Evolutionary conservation across 345 rosid species (phyloP), one percentile per base, ranked within the genome.

Genomic region (Brassica carinata): DNA sequence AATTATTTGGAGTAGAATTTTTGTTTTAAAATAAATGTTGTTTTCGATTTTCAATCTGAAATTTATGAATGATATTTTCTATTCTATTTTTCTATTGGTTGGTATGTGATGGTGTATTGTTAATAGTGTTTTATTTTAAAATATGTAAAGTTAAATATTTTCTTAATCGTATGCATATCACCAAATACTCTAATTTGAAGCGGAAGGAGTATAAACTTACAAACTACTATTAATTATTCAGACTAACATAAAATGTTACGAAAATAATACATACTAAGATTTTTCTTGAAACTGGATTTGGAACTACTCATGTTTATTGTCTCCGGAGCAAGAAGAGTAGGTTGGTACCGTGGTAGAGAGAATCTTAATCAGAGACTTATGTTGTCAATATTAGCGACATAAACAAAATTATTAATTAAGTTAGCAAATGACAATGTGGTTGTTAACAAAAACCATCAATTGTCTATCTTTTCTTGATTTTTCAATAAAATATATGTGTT

Each of bases 371-470:
- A 70, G 55, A 71, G 18, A 51, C 55, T 31, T 77, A n/a, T 48
- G 64, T 4, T 71, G 55, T 33, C 75, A 64, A 70, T 77, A 18
- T 77, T 13, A 33, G 81, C 27, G 40, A 70, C 81, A 70, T 0
- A 69, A 31, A 62, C 75, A 45, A 31, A 62, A 31, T 8, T 29
- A 59, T 59, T 69, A 38, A 75, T 13, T 19, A 45, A 17, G 33
- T 5, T 31, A 58, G 40, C 48, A 31, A 23, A 48, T 48, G 57
- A 63, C 57, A 71, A 9, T 43, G 71, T 17, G 53, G 64, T 63
- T 71, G 40, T 63, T 70, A 70, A 18, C 75, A 57, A 57, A 57
- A 19, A 7, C 59, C 13, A 10, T 27, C n/a, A 38, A 4, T 26
- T 77, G 69, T 27, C 8, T 57, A 67, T 29, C 8, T 40, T 26